Conservation (phyloP, 2,329 filamentous ascomycete genomes). For the Cadophora sp. region DNA sequence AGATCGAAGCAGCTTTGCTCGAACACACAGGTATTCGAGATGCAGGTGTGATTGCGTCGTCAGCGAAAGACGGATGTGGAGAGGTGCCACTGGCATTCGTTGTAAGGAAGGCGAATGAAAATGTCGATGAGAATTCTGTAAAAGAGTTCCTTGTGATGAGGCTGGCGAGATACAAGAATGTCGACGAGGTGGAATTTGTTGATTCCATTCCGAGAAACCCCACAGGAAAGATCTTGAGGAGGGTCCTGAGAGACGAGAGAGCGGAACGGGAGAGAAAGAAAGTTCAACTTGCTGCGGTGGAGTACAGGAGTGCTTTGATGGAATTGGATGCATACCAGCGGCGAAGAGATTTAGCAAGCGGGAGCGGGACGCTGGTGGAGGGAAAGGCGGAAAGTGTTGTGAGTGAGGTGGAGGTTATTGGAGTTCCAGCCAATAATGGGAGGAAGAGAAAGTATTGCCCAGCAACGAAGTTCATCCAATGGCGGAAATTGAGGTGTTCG, state of each 20-base stretch:
- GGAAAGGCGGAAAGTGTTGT: neutral
- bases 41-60: constrained; percentile 54
- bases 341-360: neutral
- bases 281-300: neutral
- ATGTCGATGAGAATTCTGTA: constrained; percentile 49
- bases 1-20: constrained; percentile 54
- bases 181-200: constrained; percentile 55
- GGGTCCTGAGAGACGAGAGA: constrained; percentile 26
- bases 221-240: constrained; percentile 54
- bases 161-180: constrained; percentile 54
- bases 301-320: neutral
- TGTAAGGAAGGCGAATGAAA: constrained; percentile 39
- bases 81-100: constrained; percentile 54
- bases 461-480: neutral
- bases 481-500: constrained; percentile 6
- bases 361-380: neutral
- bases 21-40: constrained; percentile 53
- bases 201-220: constrained; percentile 55
- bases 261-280: neutral
- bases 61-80: constrained; percentile 42
- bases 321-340: constrained; percentile 4
- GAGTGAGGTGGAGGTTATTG: neutral
- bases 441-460: constrained; percentile 18
- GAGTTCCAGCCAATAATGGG: neutral
- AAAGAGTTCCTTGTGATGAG: constrained; percentile 48